Evolutionary conservation across 106 monocot genomes (phyloP), one percentile per base, ranked within the genome.

Genomic region (Posidonia australis): DNA sequence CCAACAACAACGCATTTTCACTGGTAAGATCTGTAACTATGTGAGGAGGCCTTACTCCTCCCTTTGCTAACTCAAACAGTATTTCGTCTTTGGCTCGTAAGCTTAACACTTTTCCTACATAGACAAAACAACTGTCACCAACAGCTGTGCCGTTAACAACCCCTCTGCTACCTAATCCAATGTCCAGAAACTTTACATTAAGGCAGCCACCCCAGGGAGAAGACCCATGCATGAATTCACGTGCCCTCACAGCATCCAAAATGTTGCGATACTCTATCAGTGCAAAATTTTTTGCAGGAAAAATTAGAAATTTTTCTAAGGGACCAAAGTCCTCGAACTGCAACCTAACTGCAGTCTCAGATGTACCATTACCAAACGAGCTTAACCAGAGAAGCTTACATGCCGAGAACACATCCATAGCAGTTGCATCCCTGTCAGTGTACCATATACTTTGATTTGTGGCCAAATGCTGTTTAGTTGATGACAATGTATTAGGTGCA

Each of bases 271-370:
- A 98, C 72, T 85, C 91, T 46, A 85, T 58, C 59, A 98, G 61
- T 43, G 88, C 85, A 81, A 91, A 98, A 59, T 79, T 67, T 63
- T 88, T 82, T 10, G 60, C 54, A 70, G 74, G 83, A 75, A 78
- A 72, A 68, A 76, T 67, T 11, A 77, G 47, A 60, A 85, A 79
- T 54, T 76, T 65, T 54, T 71, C 77, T 14, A 98, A n/a, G 29
- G 82, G 77, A 71, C 98, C 98, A 74, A 98, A 98, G 31, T 88
- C 83, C 67, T 91, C 87, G 79, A 98, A 88, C 23, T 77, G 76
- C 58, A 77, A 70, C 51, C 79, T 83, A 21, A 98, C 70, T 54
- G 65, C 44, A 51, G 65, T 43, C 72, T 91, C 98, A 70, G 85
- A 72, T 13, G 77, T 81, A 73, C 77, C 77, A 67, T 58, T 66